phyloP scores from a whole-genome alignment of 1,139 yeast genomes.

The Zhuliangozyma parablackwelliae region DNA sequence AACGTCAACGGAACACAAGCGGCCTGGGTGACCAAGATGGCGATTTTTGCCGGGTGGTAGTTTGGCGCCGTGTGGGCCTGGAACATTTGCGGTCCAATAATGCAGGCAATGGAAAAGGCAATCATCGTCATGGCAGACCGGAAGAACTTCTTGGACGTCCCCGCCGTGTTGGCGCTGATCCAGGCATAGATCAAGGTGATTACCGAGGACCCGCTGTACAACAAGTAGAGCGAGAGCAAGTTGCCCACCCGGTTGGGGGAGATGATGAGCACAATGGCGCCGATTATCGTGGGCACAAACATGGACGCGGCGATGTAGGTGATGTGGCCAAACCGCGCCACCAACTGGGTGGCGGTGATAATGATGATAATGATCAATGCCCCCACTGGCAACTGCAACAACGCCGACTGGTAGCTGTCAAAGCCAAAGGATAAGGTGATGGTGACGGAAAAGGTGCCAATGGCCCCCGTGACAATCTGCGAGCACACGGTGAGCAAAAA shows the following conservation, averaged over 20 bases:
- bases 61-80: slow-evolving; percentile 22
- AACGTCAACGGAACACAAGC: slow-evolving; percentile 29
- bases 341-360: slow-evolving; percentile 26
- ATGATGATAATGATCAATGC: slow-evolving; percentile 32
- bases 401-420: slow-evolving; percentile 26
- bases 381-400: slow-evolving; percentile 40
- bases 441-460: slow-evolving; percentile 37
- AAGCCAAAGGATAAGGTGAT: slow-evolving; percentile 37
- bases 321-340: slow-evolving; percentile 22
- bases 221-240: slow-evolving; percentile 32
- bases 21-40: slow-evolving; percentile 27
- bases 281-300: slow-evolving; percentile 32
- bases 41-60: slow-evolving; percentile 35
- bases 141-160: slow-evolving; percentile 28
- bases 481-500: slow-evolving; percentile 29
- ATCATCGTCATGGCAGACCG: slow-evolving; percentile 30
- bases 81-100: slow-evolving; percentile 40
- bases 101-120: slow-evolving; percentile 31
- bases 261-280: slow-evolving; percentile 31
- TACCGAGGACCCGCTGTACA: slow-evolving; percentile 33
- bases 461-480: slow-evolving; percentile 40
- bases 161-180: slow-evolving; percentile 35
- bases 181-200: slow-evolving; percentile 32
- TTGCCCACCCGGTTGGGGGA: slow-evolving; percentile 26
- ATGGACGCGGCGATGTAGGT: slow-evolving; percentile 25